phyloP scores from a whole-genome alignment of 2,329 filamentous ascomycete genomes.

The Dichotomopilus funicola region DNA sequence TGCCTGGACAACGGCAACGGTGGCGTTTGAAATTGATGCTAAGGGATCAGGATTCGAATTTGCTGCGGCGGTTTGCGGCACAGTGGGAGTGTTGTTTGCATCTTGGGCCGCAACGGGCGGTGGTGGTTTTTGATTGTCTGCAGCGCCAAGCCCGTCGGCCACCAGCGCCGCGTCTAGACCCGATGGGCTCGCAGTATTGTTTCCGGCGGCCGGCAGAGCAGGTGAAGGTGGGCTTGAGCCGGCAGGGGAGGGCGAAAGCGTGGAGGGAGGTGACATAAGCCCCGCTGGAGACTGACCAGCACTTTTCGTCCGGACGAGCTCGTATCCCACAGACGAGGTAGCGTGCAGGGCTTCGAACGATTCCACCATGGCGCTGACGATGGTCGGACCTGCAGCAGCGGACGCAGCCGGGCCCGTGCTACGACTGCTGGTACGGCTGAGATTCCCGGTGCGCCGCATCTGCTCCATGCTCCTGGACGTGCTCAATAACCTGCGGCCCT shows the following conservation, averaged over 20 bases:
- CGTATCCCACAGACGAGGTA: constrained; percentile 26
- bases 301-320: constrained; percentile 26
- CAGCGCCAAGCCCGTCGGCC: constrained; percentile 12
- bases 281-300: constrained; percentile 8
- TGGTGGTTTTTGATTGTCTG: neutral
- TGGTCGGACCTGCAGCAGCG: constrained; percentile 9
- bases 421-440: constrained; percentile 14
- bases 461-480: constrained; percentile 8
- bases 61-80: constrained; percentile 11
- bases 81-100: constrained; percentile 4
- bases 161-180: neutral
- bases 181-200: neutral
- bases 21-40: neutral
- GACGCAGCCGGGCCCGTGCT: constrained; percentile 15
- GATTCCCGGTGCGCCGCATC: constrained; percentile 12
- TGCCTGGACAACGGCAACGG: neutral
- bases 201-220: neutral
- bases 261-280: constrained; percentile 15
- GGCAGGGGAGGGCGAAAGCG: constrained; percentile 18
- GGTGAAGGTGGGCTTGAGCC: constrained; percentile 14
- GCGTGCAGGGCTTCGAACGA: constrained; percentile 30
- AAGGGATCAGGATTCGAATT: constrained; percentile 6
- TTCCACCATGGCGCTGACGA: constrained; percentile 29
- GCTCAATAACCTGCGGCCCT: constrained; percentile 9
- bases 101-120: constrained; percentile 9